Conservation (phyloP, 2,329 filamentous ascomycete species). For the Mollisiaceae sp. region DNA sequence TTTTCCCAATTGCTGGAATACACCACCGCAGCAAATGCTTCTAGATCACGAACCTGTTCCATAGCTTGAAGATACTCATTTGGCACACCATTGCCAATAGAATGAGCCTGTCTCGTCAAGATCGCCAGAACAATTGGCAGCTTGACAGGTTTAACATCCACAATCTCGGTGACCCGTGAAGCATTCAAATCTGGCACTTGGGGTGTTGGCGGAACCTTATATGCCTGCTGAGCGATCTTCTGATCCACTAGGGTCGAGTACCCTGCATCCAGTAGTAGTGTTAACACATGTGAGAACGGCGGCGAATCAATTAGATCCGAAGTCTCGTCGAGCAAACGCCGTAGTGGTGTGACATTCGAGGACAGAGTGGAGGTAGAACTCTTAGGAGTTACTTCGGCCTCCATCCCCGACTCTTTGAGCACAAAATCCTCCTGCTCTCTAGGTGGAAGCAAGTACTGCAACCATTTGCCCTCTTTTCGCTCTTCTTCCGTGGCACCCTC, state of each 20-base stretch:
- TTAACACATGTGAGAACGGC: slow-evolving; percentile 84
- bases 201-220: slow-evolving; percentile 60
- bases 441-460: slow-evolving; percentile 82
- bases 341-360: slow-evolving; percentile 61
- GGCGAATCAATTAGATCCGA: slow-evolving; percentile 95
- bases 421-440: slow-evolving; percentile 80
- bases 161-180: slow-evolving; percentile 55
- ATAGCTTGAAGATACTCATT: slow-evolving; percentile 76
- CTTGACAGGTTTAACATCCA: slow-evolving; percentile 63
- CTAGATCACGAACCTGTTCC: slow-evolving; percentile 76
- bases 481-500: slow-evolving; percentile 75
- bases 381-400: slow-evolving; percentile 54
- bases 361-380: slow-evolving; percentile 44
- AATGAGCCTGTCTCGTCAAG: slow-evolving; percentile 87
- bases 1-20: slow-evolving; percentile 84
- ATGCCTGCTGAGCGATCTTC: slow-evolving; percentile 80
- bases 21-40: slow-evolving; percentile 85
- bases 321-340: slow-evolving; percentile 91
- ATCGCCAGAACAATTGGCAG: slow-evolving; percentile 90
- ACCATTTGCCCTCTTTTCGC: slow-evolving; percentile 67
- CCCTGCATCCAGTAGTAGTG: slow-evolving; percentile 82
- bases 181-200: slow-evolving; percentile 35
- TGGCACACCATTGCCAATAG: slow-evolving; percentile 78
- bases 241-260: slow-evolving; percentile 85
- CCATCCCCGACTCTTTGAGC: slow-evolving; percentile 83